Evolutionary conservation across 129 eudicot genomes (phyloP).

Genomic region (Centaurea solstitialis): DNA sequence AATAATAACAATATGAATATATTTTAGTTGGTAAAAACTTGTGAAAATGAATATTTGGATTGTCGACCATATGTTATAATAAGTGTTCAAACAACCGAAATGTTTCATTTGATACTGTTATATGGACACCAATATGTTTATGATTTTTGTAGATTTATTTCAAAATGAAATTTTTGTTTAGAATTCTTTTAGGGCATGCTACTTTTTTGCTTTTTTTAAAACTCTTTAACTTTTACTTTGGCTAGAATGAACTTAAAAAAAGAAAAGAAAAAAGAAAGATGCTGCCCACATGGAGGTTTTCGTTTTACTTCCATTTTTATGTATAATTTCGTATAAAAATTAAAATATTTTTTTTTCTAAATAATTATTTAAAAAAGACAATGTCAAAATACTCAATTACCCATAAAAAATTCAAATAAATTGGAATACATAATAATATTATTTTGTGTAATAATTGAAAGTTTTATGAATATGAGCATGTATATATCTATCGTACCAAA

Average conservation of each 20-base stretch:
- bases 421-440: too few relatives aligned
- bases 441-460: too few relatives aligned
- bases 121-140: not conserved
- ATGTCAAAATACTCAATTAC: not conserved
- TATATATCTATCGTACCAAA: too few relatives aligned
- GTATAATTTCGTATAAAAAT: not conserved
- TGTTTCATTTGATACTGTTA: not conserved
- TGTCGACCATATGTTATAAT: not conserved
- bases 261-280: slow-evolving; percentile 1
- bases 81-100: not conserved
- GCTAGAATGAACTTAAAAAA: not conserved
- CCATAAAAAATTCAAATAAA: too few relatives aligned
- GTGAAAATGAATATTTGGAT: too few relatives aligned
- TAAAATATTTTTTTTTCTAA: not conserved
- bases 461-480: too few relatives aligned
- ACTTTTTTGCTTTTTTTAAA: slow-evolving; percentile 2
- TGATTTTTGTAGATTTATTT: not conserved
- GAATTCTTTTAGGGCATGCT: not conserved
- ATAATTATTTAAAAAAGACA: not conserved
- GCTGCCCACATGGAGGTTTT: not conserved
- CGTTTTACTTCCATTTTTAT: not conserved
- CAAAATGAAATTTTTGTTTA: not conserved
- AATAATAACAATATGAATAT: too few relatives aligned
- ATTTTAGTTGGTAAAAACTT: not conserved
- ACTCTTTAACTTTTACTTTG: slow-evolving; percentile 6